Evolutionary conservation across 192 early-diverging fungal species (phyloP), one percentile per base, ranked within the genome.

Genomic region (Entophlyctis luteolus): DNA sequence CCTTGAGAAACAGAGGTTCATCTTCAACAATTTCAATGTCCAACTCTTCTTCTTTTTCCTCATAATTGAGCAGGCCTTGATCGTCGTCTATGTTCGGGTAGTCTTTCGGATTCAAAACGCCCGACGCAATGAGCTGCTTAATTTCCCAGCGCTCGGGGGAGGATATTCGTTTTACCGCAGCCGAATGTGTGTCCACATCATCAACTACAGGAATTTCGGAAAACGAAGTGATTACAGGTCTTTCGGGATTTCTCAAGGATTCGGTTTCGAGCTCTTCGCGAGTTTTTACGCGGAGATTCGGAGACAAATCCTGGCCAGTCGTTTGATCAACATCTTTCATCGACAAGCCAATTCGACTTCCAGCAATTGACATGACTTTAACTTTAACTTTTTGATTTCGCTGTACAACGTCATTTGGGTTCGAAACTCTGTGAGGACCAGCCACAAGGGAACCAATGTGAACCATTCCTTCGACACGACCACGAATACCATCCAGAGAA

Each of bases 81-180:
- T 99, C 93, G 16, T 96, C 95, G 67, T 98, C 91, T 28, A 93
- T 76, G 22, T 87, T 87, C 0, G 93, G 92, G 53, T 95, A 91
- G 47, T 95, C 95, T 22, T 89, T 78, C 2, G 88, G 82, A 65
- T 93, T 83, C 22, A 93, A 76, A 2, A 89, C 93, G 38, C 97
- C 97, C 3, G 94, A 91, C 0, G 97, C 94, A 71, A 96, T 96
- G 35, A 99, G 76, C 74, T 99, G 97, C 75, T 98, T 94, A 62
- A 98, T 87, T 75, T 99, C 97, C 88, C 90, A 99, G 31, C 91
- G 86, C 71, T 98, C 95, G 0, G 94, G 93, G 8, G 94, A 96
- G 8, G 93, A 89, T 62, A 97, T 81, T 1, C 97, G 86, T 72
- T 99, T 96, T 2, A 74, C 62, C 27, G 67, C 67, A 18, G 66